Evolutionary conservation across 805 yeast species (phyloP), one percentile per base, ranked within the genome.

Genomic region (Cyberlindnera maritima): DNA sequence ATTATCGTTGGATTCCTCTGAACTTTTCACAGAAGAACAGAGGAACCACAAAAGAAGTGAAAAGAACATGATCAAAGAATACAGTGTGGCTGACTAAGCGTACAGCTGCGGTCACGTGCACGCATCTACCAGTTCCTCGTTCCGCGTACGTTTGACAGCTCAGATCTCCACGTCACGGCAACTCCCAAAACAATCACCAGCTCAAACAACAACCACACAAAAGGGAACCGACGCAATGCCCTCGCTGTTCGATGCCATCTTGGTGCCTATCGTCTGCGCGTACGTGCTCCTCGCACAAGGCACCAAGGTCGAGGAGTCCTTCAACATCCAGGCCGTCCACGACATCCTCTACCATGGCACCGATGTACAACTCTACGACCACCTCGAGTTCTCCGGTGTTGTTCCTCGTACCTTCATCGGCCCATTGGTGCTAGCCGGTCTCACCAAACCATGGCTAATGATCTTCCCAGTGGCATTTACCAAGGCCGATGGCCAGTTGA

Each of bases 301-400:
- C 65, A 85, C 97, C 2, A 92, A 92, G 66, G 97, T 92, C 0
- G 97, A 92, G 63, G 98, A 92, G 63, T 88, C 96, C 25, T 92
- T 92, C 72, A 88, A 84, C 56, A 70, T 88, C 38, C 97, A 92
- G 59, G 97, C 97, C 0, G 72, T 88, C 36, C 90, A 91, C 60
- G 97, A 92, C 58, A 71, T 90, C 36, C 53, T 88, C 41, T 75
- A 76, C 52, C 74, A 80, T 60, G 97, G 96, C 7, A 29, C 62
- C 3, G 66, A 66, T 49, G 14, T 75, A 1, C 50, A 66, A 1
- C 51, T 68, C 41, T 92, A 76, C 61, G 97, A 92, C 60, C 98
- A 92, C 62, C 52, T 72, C 8, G 64, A 71, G 43, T 92, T 88
- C 62, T 96, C 97, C 0, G 97, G 97, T 2, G 91, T 74, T 2